Base-by-base conservation (phyloP, 1,284 basidiomycete genomes). In the Trichosporon coremiiforme region DNA sequence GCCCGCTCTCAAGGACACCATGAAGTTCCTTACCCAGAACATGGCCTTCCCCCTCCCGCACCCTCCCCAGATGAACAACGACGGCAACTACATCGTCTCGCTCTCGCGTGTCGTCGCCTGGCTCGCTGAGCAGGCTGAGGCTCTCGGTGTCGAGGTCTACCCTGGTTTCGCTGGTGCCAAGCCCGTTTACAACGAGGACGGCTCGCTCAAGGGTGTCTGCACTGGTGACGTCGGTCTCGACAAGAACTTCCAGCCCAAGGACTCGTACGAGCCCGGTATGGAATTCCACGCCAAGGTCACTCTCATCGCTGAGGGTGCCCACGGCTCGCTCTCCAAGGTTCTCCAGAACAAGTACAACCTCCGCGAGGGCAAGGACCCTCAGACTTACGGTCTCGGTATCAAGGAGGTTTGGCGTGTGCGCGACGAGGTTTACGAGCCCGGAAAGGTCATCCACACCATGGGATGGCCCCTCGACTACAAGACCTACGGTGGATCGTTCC, bases 321-420 rank as follows among this genome's bases (percentile, higher is more conserved):
- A 98, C 77, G 96, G 97, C 0, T 93, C 90, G 4, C 86, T 99
- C 35, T 90, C 92, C 13, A 96, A 98, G 84, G 87, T 90, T 75
- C 88, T 90, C 10, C 90, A 95, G 73, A 86, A 87, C 66, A 88
- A 90, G 78, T 95, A 96, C 83, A 86, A 90, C 67, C 86, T 98
- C 38, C 87, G 94, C 29, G 89, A 92, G 64, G 87, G 90, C 45
- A 85, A 84, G 15, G 92, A 98, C 82, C 91, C 92, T 2, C 97
- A 99, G 85, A 99, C 96, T 1, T 99, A 98, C 79, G 96, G 93
- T 0, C 90, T 99, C 70, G 96, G 97, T 9, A 86, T 99, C 76
- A 99, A 99, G 86, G 96, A 99, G 84, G 95, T 99, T 4, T 99
- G 96, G 97, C 89, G 92, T 66, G 90, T 99, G 17, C 90, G 89